These are phyloP conservation scores for Calonectria hawksworthii DNA, from an alignment of 2,329 filamentous ascomycete species.

Conservation along the genomic window DNA sequence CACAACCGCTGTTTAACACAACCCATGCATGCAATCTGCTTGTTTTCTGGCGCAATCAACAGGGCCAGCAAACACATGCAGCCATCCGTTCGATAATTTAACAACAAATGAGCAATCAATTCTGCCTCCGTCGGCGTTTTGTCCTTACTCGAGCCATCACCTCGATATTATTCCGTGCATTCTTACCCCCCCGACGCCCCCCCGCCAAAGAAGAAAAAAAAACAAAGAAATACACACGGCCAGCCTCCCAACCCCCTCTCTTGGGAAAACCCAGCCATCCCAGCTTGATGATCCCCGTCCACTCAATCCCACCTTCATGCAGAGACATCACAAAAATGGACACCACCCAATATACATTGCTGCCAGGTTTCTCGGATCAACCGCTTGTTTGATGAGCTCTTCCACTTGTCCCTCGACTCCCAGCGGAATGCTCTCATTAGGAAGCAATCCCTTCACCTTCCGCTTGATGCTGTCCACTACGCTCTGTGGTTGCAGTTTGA, in stretches of 20 bases:
- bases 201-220: not conserved
- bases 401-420: slow-evolving; percentile 98
- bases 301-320: slow-evolving; percentile 5
- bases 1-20: not conserved
- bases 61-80: not conserved
- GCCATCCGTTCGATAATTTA: not conserved
- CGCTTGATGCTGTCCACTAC: slow-evolving; percentile 91
- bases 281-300: not conserved
- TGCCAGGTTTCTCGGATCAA: slow-evolving; percentile 82
- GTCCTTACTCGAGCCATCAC: not conserved
- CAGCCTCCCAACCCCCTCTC: not conserved
- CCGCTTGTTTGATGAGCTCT: slow-evolving; percentile 90
- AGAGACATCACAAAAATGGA: slow-evolving; percentile 63
- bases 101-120: not conserved
- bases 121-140: not conserved
- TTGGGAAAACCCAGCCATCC: not conserved
- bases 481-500: slow-evolving; percentile 72
- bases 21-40: not conserved
- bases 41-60: not conserved
- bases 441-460: slow-evolving; percentile 87
- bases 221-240: slow-evolving; percentile 7
- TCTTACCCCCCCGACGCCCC: not conserved
- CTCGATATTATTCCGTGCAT: not conserved
- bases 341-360: slow-evolving; percentile 99
- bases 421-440: slow-evolving; percentile 90